Evolutionary conservation across 306 rosid genomes (phyloP).

Genomic region (Astragalus membranaceus): DNA sequence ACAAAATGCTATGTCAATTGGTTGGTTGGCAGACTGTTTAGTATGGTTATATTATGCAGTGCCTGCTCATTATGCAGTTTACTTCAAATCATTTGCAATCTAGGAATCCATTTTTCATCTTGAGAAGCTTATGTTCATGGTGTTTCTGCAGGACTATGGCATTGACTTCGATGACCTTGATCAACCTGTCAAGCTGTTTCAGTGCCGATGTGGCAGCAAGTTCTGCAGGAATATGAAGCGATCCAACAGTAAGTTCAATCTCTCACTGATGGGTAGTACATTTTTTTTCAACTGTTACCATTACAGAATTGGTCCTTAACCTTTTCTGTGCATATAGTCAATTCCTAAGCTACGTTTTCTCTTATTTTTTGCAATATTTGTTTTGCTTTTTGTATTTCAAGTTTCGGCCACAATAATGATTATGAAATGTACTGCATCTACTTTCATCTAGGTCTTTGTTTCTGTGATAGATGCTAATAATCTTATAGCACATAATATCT

Average conservation of each 20-base stretch:
- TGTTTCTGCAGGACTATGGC: conserved; percentile 78
- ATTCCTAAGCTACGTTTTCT: neutral
- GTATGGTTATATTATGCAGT: neutral
- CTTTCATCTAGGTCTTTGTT: neutral
- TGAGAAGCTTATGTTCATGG: conserved; percentile 1
- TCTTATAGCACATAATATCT: neutral
- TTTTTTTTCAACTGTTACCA: neutral
- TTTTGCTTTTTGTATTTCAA: neutral
- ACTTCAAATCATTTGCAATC: conserved; percentile 4
- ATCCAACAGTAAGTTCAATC: conserved; percentile 44
- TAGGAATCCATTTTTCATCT: neutral
- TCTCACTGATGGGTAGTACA: neutral
- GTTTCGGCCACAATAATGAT: neutral
- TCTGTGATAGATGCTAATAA: neutral
- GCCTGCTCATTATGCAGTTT: neutral
- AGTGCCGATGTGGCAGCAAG: conserved; percentile 82
- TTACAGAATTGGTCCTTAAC: neutral
- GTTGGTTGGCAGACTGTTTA: conserved; percentile 5
- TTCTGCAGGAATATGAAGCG: conserved; percentile 87
- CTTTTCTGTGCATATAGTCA: neutral
- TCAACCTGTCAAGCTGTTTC: conserved; percentile 50
- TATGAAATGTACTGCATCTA: neutral
- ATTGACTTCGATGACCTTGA: conserved; percentile 76
- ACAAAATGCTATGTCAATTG: conserved; percentile 2
- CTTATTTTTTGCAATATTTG: neutral